Evolutionary conservation across 2,329 filamentous ascomycete species (phyloP).

Genomic region (Escovopsis weberi): DNA sequence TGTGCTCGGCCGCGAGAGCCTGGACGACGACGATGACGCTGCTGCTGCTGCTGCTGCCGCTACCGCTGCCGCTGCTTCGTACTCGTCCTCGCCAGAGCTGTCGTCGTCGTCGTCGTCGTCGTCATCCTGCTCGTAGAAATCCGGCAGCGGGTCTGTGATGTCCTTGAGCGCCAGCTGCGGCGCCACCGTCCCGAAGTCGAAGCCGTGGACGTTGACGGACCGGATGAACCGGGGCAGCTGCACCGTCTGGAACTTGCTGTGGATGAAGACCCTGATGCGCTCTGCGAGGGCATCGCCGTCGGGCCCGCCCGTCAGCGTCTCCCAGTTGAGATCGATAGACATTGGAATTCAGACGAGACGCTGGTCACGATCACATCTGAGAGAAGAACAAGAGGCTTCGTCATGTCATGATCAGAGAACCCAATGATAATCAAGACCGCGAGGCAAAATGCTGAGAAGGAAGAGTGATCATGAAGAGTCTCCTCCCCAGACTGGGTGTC

Average conservation of each 20-base stretch:
- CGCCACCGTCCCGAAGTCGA: conserved; percentile 74
- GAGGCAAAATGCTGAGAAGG: no score
- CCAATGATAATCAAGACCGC: no score
- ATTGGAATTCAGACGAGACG: conserved; percentile 31
- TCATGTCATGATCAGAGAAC: not conserved
- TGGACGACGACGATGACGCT: not conserved
- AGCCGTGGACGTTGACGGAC: conserved; percentile 85
- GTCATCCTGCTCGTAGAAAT: conserved; percentile 82
- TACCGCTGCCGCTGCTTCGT: no score
- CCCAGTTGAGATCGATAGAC: conserved; percentile 98
- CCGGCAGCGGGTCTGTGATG: conserved; percentile 84
- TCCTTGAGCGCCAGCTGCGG: conserved; percentile 89
- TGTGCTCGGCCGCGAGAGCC: conserved; percentile 6
- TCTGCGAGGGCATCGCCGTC: conserved; percentile 77
- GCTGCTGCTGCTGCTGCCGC: no score
- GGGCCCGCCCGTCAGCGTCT: conserved; percentile 74
- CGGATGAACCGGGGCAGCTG: conserved; percentile 90
- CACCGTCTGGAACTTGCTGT: conserved; percentile 89
- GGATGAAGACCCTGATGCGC: conserved; percentile 80
- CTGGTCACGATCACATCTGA: no score
- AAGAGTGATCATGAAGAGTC: no score
- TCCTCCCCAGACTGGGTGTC: no score
- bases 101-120: conserved; percentile 33
- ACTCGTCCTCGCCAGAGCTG: conserved; percentile 19
- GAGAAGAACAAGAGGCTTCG: not conserved